phyloP scores from a whole-genome alignment of 768 basidiomycete species.

The Boletus edulis region DNA sequence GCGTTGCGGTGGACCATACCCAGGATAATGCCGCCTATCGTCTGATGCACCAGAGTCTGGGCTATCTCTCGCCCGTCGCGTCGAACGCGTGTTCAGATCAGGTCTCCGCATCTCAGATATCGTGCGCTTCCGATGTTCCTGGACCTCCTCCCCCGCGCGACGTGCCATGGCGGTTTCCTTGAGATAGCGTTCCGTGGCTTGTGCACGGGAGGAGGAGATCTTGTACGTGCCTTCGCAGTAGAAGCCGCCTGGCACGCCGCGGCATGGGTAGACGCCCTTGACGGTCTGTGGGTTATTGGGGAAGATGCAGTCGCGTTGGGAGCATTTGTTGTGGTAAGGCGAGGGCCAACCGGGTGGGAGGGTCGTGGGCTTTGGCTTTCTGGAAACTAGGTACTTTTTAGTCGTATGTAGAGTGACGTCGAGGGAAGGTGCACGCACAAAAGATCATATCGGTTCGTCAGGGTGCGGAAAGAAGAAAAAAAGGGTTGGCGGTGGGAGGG shows the following conservation, averaged over 20 bases:
- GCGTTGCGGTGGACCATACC: slow-evolving; percentile 5
- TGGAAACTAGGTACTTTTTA: slow-evolving; percentile 22
- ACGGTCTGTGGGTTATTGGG: slow-evolving; percentile 30
- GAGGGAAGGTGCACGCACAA: slow-evolving; percentile 17
- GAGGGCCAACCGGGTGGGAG: slow-evolving; percentile 37
- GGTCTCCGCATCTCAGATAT: slow-evolving; percentile 25
- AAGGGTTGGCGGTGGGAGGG: neutral
- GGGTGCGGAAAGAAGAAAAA: slow-evolving; percentile 1
- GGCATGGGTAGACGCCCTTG: slow-evolving; percentile 33
- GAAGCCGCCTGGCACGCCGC: slow-evolving; percentile 34
- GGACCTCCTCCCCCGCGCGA: slow-evolving; percentile 27
- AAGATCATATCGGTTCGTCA: slow-evolving; percentile 27
- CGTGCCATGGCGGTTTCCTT: slow-evolving; percentile 25
- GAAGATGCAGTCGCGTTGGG: slow-evolving; percentile 30
- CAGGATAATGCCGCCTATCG: neutral
- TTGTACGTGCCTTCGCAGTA: slow-evolving; percentile 36
- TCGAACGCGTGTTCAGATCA: slow-evolving; percentile 8
- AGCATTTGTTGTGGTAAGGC: slow-evolving; percentile 36
- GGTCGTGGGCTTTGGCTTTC: slow-evolving; percentile 27
- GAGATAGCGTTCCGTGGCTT: slow-evolving; percentile 32
- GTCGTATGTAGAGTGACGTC: neutral
- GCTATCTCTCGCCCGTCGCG: slow-evolving; percentile 14
- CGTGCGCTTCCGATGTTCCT: slow-evolving; percentile 25
- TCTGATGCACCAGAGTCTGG: slow-evolving; percentile 4
- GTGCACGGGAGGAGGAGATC: slow-evolving; percentile 31